Evolutionary conservation across 2,329 filamentous ascomycete species (phyloP), one percentile per base, ranked within the genome.

Genomic region (Pochonia chlamydosporia): DNA sequence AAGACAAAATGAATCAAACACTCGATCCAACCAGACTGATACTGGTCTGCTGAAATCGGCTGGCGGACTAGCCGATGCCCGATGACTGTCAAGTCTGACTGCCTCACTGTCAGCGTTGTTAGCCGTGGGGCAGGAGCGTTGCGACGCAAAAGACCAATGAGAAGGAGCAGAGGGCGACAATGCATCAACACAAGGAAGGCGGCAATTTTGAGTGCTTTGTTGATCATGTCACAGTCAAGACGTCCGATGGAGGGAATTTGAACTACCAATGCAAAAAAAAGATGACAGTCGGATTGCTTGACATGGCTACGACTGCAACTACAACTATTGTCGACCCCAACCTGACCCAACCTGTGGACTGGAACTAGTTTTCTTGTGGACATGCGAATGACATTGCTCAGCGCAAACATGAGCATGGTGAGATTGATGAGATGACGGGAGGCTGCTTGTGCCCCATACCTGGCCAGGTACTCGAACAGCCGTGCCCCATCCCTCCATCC

Each of bases 351-450:
- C n/a, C n/a, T n/a, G n/a, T n/a, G n/a, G n/a, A n/a, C n/a, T n/a
- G n/a, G n/a, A n/a, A n/a, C n/a, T n/a, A n/a, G n/a, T n/a, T n/a
- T n/a, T n/a, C n/a, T n/a, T n/a, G n/a, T n/a, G n/a, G n/a, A n/a
- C n/a, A n/a, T n/a, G n/a, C n/a, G 26, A 28, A 28, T 28, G 13
- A 14, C 20, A 39, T 21, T 39, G 42, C 23, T 21, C 47, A 40
- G 43, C 36, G 40, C 31, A 46, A 43, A 23, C 42, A 41, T 16
- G 31, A 47, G 40, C 40, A 41, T 35, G 50, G 54, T 54, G 53
- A 62, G 56, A 61, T 60, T 61, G 58, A 54, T 49, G 54, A 56
- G 54, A 51, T 54, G 44, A 51, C 45, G 43, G 47, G 44, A 46
- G 40, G 44, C 42, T 48, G 16, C 45, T 43, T 18, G 43, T 40